Conservation (phyloP, 352 stramenopile species). For the Globisporangium echinulatum region DNA sequence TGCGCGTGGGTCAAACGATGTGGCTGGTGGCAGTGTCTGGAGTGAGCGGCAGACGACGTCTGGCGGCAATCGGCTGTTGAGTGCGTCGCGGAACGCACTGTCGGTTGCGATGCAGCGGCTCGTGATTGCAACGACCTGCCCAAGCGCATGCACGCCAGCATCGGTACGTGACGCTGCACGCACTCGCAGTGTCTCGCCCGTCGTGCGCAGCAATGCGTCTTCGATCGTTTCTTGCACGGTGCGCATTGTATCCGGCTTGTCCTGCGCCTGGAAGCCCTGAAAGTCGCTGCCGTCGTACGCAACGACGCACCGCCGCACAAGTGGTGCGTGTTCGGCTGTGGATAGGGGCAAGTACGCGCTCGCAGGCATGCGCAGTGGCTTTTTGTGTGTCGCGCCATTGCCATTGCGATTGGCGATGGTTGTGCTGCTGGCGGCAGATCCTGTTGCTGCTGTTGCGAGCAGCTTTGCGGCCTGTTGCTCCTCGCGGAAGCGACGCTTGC, state of each 20-base stretch:
- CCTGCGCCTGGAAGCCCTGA: slow-evolving; percentile 79
- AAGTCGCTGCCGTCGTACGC: slow-evolving; percentile 78
- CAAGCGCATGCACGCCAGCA: slow-evolving; percentile 87
- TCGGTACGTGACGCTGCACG: slow-evolving; percentile 90
- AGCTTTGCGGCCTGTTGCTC: slow-evolving; percentile 2
- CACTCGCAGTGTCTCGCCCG: slow-evolving; percentile 65
- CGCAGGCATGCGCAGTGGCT: slow-evolving; percentile 30
- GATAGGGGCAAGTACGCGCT: slow-evolving; percentile 38
- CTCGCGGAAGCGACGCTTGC: slow-evolving; percentile 9
- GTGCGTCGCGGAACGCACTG: slow-evolving; percentile 41
- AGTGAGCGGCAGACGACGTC: slow-evolving; percentile 43
- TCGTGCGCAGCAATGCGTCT: slow-evolving; percentile 59
- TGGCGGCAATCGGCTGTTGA: slow-evolving; percentile 67
- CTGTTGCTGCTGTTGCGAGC: too few species aligned
- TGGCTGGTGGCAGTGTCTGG: slow-evolving; percentile 17
- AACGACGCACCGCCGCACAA: slow-evolving; percentile 34
- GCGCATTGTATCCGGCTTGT: slow-evolving; percentile 30
- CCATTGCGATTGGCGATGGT: neutral
- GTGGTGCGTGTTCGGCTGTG: slow-evolving; percentile 3
- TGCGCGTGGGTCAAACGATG: slow-evolving; percentile 42
- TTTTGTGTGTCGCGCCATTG: neutral
- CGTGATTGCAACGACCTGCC: slow-evolving; percentile 88
- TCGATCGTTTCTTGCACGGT: slow-evolving; percentile 76
- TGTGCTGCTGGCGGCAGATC: neutral
- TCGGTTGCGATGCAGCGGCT: slow-evolving; percentile 51